Evolutionary conservation across 768 basidiomycete genomes (phyloP), one percentile per base, ranked within the genome.

Genomic region (Russula foetens): DNA sequence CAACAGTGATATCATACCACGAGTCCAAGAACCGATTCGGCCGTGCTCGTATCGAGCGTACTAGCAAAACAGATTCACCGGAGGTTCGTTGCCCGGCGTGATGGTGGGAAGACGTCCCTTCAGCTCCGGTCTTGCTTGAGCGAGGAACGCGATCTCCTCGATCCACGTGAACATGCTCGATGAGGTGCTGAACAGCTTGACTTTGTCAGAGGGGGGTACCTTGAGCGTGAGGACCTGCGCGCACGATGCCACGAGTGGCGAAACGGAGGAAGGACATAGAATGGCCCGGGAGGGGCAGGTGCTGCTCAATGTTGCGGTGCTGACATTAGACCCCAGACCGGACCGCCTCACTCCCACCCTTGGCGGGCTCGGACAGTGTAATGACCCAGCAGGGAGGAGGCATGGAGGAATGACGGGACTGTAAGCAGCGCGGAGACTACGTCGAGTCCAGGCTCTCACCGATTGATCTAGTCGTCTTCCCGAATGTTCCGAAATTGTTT

Each of bases 191-290:
- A 69, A 68, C 29, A 72, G 67, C 33, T 52, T 60, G 15, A n/a
- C n/a, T n/a, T 35, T 47, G 12, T 51, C 26, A 3, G 41, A n/a
- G 8, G 53, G 62, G 9, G 46, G 9, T 1, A 44, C 28, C n/a
- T 49, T 46, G 28, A 74, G 66, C 21, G 72, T 70, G 26, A 58
- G 53, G 17, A 73, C 65, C 46, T 72, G 71, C 2, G 71, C 73
- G 3, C 60, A 61, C 9, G 73, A 71, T 72, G 41, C 73, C 73
- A 2, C 68, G 64, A 1, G 74, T 69, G 60, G 74, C 69, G 50
- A 69, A n/a, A n/a, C n/a, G n/a, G n/a, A n/a, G n/a, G n/a, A n/a
- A n/a, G n/a, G n/a, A n/a, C n/a, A n/a, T n/a, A n/a, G n/a, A n/a
- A n/a, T n/a, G n/a, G n/a, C n/a, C n/a, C n/a, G n/a, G n/a, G n/a